Evolutionary conservation across 176 grass and related monocot species (phyloP), one percentile per base, ranked within the genome.

Genomic region (Paspalum vaginatum): DNA sequence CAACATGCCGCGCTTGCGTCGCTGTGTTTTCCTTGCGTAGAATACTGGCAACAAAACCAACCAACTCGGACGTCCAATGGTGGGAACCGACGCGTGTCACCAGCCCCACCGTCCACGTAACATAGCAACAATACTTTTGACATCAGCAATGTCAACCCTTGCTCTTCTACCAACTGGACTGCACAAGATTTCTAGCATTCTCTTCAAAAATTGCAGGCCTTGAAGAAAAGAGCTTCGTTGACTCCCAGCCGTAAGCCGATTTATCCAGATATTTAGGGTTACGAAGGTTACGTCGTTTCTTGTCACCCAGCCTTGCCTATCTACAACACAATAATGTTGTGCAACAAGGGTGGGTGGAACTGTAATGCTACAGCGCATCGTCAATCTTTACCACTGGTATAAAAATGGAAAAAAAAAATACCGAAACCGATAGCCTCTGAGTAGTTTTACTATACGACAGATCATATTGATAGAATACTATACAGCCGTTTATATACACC

Each of bases 71-170:
- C 65, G 22, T 15, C 54, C 16, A 50, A 41, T n/a, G 27, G 20
- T 50, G 15, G 20, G 56, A 62, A n/a, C 57, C 27, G 65, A 78
- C 83, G 27, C 56, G 75, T 72, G 47, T 63, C 70, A 15, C 52
- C 70, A 54, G 44, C 47, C 22, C 20, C 11, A 17, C 13, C 13
- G 6, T 58, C 47, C 37, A n/a, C 9, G 38, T 6, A 42, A 25
- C 44, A 0, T 37, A 16, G 22, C 32, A 32, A 32, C 32, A 57
- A 10, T 57, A 22, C 21, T 57, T n/a, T 22, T 57, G 21, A 57
- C 18, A 7, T 17, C 52, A 20, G 8, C 52, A n/a, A 20, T 54
- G 52, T 54, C 16, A 54, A 54, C 2, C 52, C 52, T 54, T 54
- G 8, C 52, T 54, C 20, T 54, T 18, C 52, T 54, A 16, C 20